These are phyloP conservation scores for Phytophthora megakarya DNA, from an alignment of 352 stramenopile genomes.

Conservation along the genomic window DNA sequence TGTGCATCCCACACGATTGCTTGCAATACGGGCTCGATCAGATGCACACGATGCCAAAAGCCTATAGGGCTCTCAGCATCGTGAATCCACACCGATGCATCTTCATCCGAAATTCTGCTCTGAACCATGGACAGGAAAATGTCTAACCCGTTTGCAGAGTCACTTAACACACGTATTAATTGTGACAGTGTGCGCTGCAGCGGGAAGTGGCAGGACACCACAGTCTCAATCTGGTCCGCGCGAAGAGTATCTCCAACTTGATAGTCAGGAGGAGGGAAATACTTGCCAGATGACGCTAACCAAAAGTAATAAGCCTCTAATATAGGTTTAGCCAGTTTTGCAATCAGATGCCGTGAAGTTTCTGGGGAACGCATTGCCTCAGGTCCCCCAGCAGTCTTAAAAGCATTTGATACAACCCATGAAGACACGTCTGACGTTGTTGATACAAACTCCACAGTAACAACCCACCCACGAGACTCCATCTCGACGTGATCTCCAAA, in stretches of 20 bases:
- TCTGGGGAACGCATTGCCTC: slow-evolving; percentile 31
- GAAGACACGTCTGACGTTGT: slow-evolving; percentile 81
- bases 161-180: slow-evolving; percentile 70
- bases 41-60: slow-evolving; percentile 82
- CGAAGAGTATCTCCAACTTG: slow-evolving; percentile 59
- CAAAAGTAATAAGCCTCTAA: slow-evolving; percentile 84
- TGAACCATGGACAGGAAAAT: slow-evolving; percentile 64
- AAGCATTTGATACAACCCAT: slow-evolving; percentile 81
- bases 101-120: slow-evolving; percentile 25
- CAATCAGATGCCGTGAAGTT: slow-evolving; percentile 44
- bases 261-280: slow-evolving; percentile 73
- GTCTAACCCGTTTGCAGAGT: slow-evolving; percentile 57
- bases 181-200: slow-evolving; percentile 79
- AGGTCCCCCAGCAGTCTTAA: slow-evolving; percentile 48
- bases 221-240: slow-evolving; percentile 60
- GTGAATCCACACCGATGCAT: slow-evolving; percentile 65
- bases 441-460: slow-evolving; percentile 84
- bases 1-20: slow-evolving; percentile 89
- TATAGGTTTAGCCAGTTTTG: slow-evolving; percentile 63
- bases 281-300: slow-evolving; percentile 73
- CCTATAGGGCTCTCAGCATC: slow-evolving; percentile 58
- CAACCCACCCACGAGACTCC: slow-evolving; percentile 81
- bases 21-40: slow-evolving; percentile 80
- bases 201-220: slow-evolving; percentile 81
- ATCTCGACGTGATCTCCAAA: slow-evolving; percentile 79